phyloP scores from a whole-genome alignment of 1,284 basidiomycete genomes.

The Ceratobasidium theobromae region DNA sequence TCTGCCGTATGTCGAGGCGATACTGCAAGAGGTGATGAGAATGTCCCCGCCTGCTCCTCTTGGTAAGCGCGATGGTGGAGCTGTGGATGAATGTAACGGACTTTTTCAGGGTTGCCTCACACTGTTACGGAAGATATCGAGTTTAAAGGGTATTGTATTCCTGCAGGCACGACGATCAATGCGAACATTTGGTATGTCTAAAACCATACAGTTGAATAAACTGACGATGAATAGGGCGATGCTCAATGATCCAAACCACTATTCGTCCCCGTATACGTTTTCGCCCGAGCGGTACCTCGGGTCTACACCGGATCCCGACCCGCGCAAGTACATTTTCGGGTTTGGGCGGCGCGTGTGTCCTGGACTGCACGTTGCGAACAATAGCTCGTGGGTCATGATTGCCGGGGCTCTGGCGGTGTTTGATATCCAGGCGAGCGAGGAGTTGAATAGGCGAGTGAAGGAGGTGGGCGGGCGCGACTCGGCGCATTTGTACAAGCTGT shows the following conservation, averaged over 20 bases:
- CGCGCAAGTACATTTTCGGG: slow-evolving; percentile 34
- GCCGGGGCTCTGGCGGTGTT: not conserved
- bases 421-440: not conserved
- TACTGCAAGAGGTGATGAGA: slow-evolving; percentile 43
- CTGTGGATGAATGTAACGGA: not conserved
- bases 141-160: not conserved
- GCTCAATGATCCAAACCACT: slow-evolving; percentile 41
- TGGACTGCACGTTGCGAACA: slow-evolving; percentile 15
- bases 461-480: not conserved
- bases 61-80: slow-evolving; percentile 19
- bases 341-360: slow-evolving; percentile 31
- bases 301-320: slow-evolving; percentile 37
- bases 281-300: slow-evolving; percentile 46
- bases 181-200: slow-evolving; percentile 5
- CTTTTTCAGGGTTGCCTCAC: not conserved
- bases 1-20: slow-evolving; percentile 43
- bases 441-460: not conserved
- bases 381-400: not conserved
- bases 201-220: not conserved
- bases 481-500: not conserved
- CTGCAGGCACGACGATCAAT: slow-evolving; percentile 1
- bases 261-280: slow-evolving; percentile 47
- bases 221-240: slow-evolving; percentile 38
- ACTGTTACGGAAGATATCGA: not conserved
- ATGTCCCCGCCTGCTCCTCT: slow-evolving; percentile 40